Conservation (phyloP, 1,284 basidiomycete species). For the Austroboletus niveus region DNA sequence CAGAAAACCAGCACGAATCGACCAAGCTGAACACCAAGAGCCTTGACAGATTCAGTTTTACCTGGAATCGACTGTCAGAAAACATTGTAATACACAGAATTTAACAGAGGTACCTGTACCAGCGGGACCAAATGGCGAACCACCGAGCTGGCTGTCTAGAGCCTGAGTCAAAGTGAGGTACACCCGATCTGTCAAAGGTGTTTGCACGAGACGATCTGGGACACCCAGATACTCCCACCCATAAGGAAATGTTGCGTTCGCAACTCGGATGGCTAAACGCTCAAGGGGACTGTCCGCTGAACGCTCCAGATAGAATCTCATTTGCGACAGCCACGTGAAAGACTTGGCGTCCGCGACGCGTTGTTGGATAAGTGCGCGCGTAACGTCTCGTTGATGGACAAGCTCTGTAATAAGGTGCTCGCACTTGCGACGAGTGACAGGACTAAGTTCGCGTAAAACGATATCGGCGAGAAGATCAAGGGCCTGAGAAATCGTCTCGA, state of each 20-base stretch:
- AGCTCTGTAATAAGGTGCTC: constrained; percentile 99
- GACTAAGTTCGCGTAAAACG: constrained; percentile 85
- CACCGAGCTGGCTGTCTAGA: constrained; percentile 91
- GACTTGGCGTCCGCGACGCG: constrained; percentile 63
- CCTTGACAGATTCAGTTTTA: constrained; percentile 99
- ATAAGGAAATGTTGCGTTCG: constrained; percentile 93
- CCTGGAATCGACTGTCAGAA: constrained; percentile 43
- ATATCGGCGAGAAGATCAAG: constrained; percentile 95
- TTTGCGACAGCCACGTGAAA: constrained; percentile 96
- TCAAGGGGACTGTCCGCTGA: constrained; percentile 73
- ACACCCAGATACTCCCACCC: constrained; percentile 99
- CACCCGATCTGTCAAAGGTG: constrained; percentile 96
- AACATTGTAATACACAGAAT: background rate
- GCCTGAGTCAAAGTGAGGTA: constrained; percentile 98
- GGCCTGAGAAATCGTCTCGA: constrained; percentile 78
- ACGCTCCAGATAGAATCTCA: constrained; percentile 94
- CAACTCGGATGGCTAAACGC: constrained; percentile 79
- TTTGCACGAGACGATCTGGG: constrained; percentile 95
- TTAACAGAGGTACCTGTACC: constrained; percentile 74
- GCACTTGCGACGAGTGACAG: constrained; percentile 93
- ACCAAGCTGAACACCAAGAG: constrained; percentile 95
- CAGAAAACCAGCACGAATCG: constrained; percentile 99
- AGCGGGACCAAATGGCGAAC: constrained; percentile 97
- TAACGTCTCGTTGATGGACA: constrained; percentile 96
- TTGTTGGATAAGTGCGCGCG: constrained; percentile 75